Percentiles rank a stretch among this genome's conserved stretches.
These are phyloP conservation scores for Monosporozyma servazzii DNA, from an alignment of 805 yeast genomes.

Conservation along the genomic window DNA sequence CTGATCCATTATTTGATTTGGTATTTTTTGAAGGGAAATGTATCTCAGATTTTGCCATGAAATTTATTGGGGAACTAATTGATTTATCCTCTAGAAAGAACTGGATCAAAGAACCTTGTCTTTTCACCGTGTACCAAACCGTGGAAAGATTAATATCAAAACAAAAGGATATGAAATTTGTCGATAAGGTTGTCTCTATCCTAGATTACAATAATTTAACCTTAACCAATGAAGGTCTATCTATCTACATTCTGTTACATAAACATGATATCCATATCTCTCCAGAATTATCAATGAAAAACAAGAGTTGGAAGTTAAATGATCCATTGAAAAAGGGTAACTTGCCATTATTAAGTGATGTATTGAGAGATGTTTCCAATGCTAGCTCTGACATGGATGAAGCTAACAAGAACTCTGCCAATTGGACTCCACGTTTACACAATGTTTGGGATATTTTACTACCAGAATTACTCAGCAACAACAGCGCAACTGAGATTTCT, in stretches of 20 bases:
- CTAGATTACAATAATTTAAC: constrained; percentile 48
- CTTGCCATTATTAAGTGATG: constrained; percentile 48
- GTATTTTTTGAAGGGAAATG: constrained; percentile 15
- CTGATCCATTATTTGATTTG: constrained; percentile 35
- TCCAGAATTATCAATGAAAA: constrained; percentile 11
- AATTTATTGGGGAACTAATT: constrained; percentile 40
- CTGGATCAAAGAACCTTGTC: constrained; percentile 80
- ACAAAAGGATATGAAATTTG: constrained; percentile 9
- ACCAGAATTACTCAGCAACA: constrained; percentile 31
- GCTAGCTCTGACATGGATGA: constrained; percentile 21
- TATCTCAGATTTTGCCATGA: constrained; percentile 26
- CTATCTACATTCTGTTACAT: constrained; percentile 43
- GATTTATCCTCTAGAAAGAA: constrained; percentile 56
- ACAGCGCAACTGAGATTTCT: constrained; percentile 11
- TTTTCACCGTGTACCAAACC: constrained; percentile 59
- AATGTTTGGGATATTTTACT: constrained; percentile 65
- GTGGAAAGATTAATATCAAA: constrained; percentile 25
- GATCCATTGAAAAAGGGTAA: constrained; percentile 73
- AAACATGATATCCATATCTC: constrained; percentile 2
- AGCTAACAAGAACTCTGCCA: constrained; percentile 42
- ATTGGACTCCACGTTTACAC: constrained; percentile 69
- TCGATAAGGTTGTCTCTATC: constrained; percentile 31
- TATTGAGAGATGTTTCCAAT: constrained; percentile 47
- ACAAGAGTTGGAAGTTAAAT: constrained; percentile 50
- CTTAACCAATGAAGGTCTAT: constrained; percentile 70